A percentile compares a stretch with the other conserved stretches of the same genome.
Evolutionary conservation across 306 rosid species (phyloP).

Genomic region (Quercus aquifolioides): DNA sequence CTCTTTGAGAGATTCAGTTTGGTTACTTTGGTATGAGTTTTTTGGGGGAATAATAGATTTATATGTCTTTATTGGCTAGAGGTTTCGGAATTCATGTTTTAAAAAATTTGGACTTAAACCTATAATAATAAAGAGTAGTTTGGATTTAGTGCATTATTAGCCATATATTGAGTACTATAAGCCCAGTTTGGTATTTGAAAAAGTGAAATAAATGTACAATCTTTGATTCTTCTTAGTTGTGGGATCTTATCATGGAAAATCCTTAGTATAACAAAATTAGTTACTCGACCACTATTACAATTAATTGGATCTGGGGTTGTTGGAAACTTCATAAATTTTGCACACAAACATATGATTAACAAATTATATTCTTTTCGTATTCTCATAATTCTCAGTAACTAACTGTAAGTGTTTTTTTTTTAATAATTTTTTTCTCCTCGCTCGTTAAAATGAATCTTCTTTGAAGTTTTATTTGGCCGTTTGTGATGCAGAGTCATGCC

Average conservation of each 20-base stretch:
- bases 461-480: slow-evolving; percentile 9
- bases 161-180: not conserved
- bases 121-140: no score
- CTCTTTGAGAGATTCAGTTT: not conserved
- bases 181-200: not conserved
- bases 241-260: not conserved
- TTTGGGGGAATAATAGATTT: not conserved
- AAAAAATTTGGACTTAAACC: not conserved
- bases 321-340: not conserved
- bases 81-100: not conserved
- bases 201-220: not conserved
- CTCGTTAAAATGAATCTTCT: not conserved
- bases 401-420: not conserved
- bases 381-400: not conserved
- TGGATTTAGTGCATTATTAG: not conserved
- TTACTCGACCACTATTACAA: not conserved
- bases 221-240: not conserved
- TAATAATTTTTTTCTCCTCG: not conserved
- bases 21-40: not conserved
- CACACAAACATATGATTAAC: not conserved
- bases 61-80: not conserved
- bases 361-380: not conserved
- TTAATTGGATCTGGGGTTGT: not conserved
- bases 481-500: slow-evolving; percentile 72
- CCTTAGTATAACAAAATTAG: no score